These are phyloP conservation scores for Chalciporus chontae DNA, from an alignment of 768 basidiomycete species.

Conservation along the genomic window DNA sequence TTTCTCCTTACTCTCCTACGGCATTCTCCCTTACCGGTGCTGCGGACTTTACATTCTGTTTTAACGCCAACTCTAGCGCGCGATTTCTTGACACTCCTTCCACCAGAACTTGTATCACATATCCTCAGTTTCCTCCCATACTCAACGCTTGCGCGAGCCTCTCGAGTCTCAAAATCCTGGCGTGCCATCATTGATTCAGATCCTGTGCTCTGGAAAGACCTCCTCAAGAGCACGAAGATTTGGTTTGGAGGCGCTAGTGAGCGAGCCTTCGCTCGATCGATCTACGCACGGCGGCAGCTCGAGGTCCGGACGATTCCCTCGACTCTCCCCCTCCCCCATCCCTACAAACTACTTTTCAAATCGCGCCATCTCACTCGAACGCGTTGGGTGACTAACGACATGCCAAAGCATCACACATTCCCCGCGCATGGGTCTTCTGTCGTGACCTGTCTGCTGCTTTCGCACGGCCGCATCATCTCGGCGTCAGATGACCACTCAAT, in stretches of 20 bases:
- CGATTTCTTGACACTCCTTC: constrained; percentile 90
- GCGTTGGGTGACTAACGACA: constrained; percentile 72
- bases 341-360: constrained; percentile 92
- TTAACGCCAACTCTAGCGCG: constrained; percentile 87
- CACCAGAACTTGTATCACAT: constrained; percentile 88
- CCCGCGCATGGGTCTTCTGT: constrained; percentile 86
- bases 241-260: constrained; percentile 91
- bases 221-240: constrained; percentile 76
- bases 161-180: constrained; percentile 89
- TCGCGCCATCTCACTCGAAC: constrained; percentile 78
- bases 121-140: constrained; percentile 84
- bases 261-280: constrained; percentile 69
- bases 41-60: constrained; percentile 86
- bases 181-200: constrained; percentile 89
- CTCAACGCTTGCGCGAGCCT: constrained; percentile 77
- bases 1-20: constrained; percentile 89
- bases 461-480: constrained; percentile 90
- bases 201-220: constrained; percentile 83
- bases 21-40: constrained; percentile 86
- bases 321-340: constrained; percentile 71
- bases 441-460: constrained; percentile 95
- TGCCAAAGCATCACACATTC: constrained; percentile 78
- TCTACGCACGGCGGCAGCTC: constrained; percentile 57
- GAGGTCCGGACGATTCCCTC: constrained; percentile 36
- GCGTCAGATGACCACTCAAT: constrained; percentile 98